Percentiles rank a stretch among this genome's conserved stretches.
phyloP scores from a whole-genome alignment of 345 rosid species.

The Syzygium jambos region DNA sequence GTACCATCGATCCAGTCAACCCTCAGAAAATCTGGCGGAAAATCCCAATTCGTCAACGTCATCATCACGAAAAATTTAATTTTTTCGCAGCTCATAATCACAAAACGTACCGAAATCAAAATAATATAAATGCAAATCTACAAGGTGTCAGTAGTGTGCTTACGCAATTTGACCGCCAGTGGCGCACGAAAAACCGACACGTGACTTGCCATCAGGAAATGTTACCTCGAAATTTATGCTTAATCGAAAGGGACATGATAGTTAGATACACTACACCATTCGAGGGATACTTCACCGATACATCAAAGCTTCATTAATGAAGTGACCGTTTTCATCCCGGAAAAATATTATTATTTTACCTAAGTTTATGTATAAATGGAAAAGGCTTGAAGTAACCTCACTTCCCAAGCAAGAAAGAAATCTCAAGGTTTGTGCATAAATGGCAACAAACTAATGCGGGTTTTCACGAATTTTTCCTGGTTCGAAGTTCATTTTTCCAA shows the following conservation, averaged over 20 bases:
- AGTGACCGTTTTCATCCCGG: not conserved
- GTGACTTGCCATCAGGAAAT: not conserved
- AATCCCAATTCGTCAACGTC: not conserved
- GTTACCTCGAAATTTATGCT: not conserved
- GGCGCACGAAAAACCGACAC: not conserved
- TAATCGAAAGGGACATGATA: not conserved
- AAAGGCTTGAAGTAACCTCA: not conserved
- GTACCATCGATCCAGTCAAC: not conserved
- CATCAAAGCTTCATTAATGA: not conserved
- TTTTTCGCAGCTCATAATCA: not conserved
- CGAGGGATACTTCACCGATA: not conserved
- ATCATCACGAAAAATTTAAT: not conserved
- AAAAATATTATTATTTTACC: not conserved
- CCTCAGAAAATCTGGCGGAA: not conserved
- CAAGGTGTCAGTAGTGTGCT: not conserved
- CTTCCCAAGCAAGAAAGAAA: not conserved
- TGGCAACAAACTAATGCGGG: not conserved
- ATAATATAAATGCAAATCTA: not conserved
- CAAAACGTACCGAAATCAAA: not conserved
- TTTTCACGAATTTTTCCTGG: not conserved
- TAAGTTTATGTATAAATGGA: not conserved
- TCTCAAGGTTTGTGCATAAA: not conserved
- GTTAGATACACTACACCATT: not conserved
- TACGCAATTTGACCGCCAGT: not conserved
- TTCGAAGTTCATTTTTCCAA: not conserved